Evolutionary conservation across 257 asterid species (phyloP), one percentile per base, ranked within the genome.

Genomic region (Marsdenia floribunda): DNA sequence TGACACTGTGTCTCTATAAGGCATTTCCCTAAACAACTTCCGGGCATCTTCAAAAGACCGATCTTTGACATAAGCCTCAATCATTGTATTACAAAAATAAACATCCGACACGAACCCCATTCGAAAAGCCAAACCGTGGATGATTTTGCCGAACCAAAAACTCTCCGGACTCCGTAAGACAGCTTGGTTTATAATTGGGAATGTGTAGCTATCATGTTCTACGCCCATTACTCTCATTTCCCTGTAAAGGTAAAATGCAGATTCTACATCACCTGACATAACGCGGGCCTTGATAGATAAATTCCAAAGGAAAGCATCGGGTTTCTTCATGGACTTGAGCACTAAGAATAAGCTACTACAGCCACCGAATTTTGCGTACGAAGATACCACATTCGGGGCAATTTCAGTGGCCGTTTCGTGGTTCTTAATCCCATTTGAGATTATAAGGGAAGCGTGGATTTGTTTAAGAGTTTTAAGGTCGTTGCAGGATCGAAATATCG

Each of bases 21-120:
- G 83, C 89, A 84, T 88, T 83, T 81, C 87, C 3, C 69, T 76
- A 44, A 88, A 88, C 86, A 84, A 8, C 81, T 76, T 74, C 50
- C 76, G 59, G 24, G 88, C 89, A 72, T 78, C 82, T 5, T 52
- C 71, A 64, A 73, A 68, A 58, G 76, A 73, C 61, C 73, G 83
- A 40, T 47, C 68, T 71, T 78, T 80, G 12, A n/a, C 6, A 61
- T 78, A 79, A 15, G 69, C 69, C 33, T 63, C 77, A 19, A 84
- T 79, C 81, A 80, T 50, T 6, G 87, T 75, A 59, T 82, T 83
- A 80, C 89, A 77, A 72, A 85, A 83, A 68, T 83, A 83, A 73
- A 80, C 80, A 80, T 86, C 87, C 54, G 42, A 68, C 22, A 29
- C 83, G 53, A 85, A 85, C 5, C 89, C 88, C 85, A 84, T 81